Evolutionary conservation across 2,329 filamentous ascomycete species (phyloP), one percentile per base, ranked within the genome.

Genomic region (Penicillium sp.): DNA sequence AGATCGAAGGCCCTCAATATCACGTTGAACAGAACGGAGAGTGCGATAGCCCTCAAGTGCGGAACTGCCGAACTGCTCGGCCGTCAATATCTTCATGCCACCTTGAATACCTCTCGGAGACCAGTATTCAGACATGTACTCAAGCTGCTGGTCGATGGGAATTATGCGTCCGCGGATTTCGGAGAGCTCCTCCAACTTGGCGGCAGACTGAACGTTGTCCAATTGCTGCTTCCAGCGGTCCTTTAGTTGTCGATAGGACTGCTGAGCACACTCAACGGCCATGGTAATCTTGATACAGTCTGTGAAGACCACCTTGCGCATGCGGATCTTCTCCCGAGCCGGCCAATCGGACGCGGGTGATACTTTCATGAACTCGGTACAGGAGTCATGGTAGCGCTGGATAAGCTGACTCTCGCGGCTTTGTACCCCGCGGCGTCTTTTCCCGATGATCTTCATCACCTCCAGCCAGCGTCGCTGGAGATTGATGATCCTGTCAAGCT

Each of bases 381-480:
- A 47, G 19, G 31, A 25, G 7, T 29, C 28, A 12, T 41, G 34
- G 37, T 50, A 55, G 2, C 41, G 11, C 7, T 31, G 12, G 14
- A 41, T 28, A 6, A 45, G 29, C 12, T 46, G 30, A 1, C 54
- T 52, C 14, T 50, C 33, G 10, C 12, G 13, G 2, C 40, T 42
- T 28, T 49, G 12, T 28, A 16, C 33, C 8, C 35, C 16, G 10
- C 22, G 11, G 3, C 52, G 54, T 9, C 33, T 44, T 1, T 49
- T 37, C 4, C 41, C 27, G 2, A 51, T 33, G 7, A 34, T n/a
- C 6, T 39, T 31, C 31, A 49, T 41, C 13, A 55, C 39, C 12
- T 37, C 19, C 31, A 49, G 45, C 56, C 56, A 58, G 6, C 51
- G 46, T 4, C 49, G 27, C 37, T 58, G 56, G 11, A 58, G 40